Evolutionary conservation across 2,329 filamentous ascomycete species (phyloP).

Genomic region (Alternaria sp.): DNA sequence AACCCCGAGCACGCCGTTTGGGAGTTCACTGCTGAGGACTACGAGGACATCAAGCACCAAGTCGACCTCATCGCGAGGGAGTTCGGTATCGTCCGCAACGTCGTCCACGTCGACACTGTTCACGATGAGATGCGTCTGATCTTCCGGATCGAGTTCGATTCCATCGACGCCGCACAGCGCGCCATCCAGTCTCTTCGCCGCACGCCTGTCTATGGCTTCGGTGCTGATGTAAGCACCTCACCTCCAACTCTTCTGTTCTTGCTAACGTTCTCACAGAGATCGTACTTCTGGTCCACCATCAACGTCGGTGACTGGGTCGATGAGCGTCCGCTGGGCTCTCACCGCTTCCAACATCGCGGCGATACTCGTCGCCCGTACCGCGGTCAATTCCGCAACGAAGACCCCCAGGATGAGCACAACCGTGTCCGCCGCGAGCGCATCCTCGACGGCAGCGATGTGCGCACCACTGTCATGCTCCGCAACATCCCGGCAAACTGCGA

Average conservation of each 20-base stretch:
- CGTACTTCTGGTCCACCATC: conserved; percentile 27
- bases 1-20: conserved; percentile 16
- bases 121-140: conserved; percentile 20
- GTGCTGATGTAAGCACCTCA: conserved; percentile 19
- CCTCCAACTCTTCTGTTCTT: neutral
- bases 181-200: conserved; percentile 25
- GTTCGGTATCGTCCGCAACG: conserved; percentile 28
- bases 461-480: conserved; percentile 79
- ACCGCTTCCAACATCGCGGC: conserved; percentile 25
- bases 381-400: conserved; percentile 7
- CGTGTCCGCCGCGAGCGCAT: conserved; percentile 49
- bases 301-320: conserved; percentile 26
- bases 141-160: conserved; percentile 43
- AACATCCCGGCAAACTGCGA: conserved; percentile 94
- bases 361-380: conserved; percentile 11
- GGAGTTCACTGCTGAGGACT: conserved; percentile 22
- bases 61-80: conserved; percentile 19
- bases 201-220: conserved; percentile 18
- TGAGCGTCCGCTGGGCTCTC: conserved; percentile 23
- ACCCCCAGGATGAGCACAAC: conserved; percentile 45
- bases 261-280: conserved; percentile 28
- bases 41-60: conserved; percentile 16
- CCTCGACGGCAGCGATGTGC: conserved; percentile 54
- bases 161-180: conserved; percentile 35
- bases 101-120: conserved; percentile 25